Evolutionary conservation across 768 basidiomycete species (phyloP).

Genomic region (Leccinum obscurum): DNA sequence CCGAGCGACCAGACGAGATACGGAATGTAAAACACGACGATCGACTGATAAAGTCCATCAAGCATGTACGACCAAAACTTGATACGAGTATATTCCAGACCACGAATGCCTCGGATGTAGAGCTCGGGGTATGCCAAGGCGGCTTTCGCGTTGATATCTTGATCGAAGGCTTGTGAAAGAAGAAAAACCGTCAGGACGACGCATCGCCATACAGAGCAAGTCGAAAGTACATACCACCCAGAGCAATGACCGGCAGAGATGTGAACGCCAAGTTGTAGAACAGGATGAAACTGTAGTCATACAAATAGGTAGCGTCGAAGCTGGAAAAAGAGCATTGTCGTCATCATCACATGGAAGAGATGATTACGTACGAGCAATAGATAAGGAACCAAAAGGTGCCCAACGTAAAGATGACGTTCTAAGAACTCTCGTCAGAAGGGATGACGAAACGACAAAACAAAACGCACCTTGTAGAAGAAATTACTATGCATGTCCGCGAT

Average conservation of each 20-base stretch:
- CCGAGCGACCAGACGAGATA: constrained; percentile 72
- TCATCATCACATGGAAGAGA: too few relatives aligned
- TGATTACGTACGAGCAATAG: constrained; percentile 67
- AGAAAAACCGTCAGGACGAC: background rate
- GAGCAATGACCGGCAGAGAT: constrained; percentile 84
- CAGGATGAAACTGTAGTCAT: constrained; percentile 92
- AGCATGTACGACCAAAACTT: constrained; percentile 97
- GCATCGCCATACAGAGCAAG: background rate
- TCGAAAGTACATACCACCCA: constrained; percentile 61
- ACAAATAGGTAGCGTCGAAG: constrained; percentile 93
- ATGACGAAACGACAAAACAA: background rate
- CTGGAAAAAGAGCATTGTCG: constrained; percentile 45
- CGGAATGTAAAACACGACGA: constrained; percentile 83
- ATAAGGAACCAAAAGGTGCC: constrained; percentile 94
- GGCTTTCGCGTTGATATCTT: constrained; percentile 89
- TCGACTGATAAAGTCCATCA: constrained; percentile 93
- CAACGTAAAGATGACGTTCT: constrained; percentile 93
- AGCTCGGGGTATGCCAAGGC: constrained; percentile 92
- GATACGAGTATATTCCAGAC: constrained; percentile 85
- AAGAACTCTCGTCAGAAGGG: background rate
- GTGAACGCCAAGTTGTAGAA: constrained; percentile 93
- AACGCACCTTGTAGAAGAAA: constrained; percentile 93
- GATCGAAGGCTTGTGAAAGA: constrained; percentile 69
- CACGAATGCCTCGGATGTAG: constrained; percentile 93
- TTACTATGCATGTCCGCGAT: constrained; percentile 96